A percentile compares a stretch with the other conserved stretches of the same genome.
These are phyloP conservation scores for Quercus lobata DNA, from an alignment of 331 rosid genomes.

Conservation along the genomic window DNA sequence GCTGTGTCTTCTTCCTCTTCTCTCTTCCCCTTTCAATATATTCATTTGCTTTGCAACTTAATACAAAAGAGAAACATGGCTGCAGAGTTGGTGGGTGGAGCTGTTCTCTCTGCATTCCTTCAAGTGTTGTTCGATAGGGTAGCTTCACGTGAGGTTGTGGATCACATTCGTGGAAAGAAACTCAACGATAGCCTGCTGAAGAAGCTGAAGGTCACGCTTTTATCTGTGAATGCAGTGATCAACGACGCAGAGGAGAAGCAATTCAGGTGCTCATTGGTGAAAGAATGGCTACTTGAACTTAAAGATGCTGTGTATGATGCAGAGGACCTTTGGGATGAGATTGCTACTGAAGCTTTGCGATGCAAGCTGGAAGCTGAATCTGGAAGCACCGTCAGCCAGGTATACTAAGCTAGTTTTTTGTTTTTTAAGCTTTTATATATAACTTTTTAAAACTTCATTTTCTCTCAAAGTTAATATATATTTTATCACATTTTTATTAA, in stretches of 20 bases:
- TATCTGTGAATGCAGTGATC: background rate
- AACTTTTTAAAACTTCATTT: no score
- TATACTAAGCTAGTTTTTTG: background rate
- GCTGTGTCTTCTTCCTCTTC: background rate
- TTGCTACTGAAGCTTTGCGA: constrained; percentile 1
- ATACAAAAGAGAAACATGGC: background rate
- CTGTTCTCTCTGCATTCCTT: background rate
- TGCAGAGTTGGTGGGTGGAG: background rate
- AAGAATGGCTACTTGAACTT: constrained; percentile 9
- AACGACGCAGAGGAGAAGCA: constrained; percentile 10
- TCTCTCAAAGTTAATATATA: no score
- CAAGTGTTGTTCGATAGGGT: constrained; percentile 3
- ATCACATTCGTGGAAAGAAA: background rate
- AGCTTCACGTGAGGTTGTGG: background rate
- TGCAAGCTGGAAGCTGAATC: background rate
- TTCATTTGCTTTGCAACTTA: background rate
- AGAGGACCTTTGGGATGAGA: constrained; percentile 7
- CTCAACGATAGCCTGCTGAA: background rate
- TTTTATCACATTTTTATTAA: no score
- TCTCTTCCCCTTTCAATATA: background rate
- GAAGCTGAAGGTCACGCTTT: background rate
- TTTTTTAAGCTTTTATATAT: no score
- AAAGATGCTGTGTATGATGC: constrained; percentile 17
- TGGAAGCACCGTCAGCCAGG: background rate
- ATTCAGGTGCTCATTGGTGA: background rate